Conservation (phyloP, 1,284 basidiomycete genomes). For the Anthracocystis setariae region DNA sequence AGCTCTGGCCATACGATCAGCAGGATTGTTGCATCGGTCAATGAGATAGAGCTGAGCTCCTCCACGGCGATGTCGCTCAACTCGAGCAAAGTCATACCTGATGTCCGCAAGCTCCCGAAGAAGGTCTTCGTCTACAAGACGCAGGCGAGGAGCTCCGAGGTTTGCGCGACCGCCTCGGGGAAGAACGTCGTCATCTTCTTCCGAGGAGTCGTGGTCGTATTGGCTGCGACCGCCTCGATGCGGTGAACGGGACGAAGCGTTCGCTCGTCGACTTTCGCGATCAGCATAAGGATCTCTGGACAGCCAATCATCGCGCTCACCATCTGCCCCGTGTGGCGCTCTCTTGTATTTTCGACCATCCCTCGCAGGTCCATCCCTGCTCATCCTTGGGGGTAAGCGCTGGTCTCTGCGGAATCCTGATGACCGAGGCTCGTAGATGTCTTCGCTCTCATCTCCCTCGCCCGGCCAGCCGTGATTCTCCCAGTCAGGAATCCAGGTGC, state of each 20-base stretch:
- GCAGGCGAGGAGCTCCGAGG: constrained; percentile 31
- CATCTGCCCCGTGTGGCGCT: constrained; percentile 7
- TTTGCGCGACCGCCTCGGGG: constrained; percentile 6
- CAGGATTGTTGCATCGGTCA: constrained; percentile 57
- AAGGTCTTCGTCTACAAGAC: constrained; percentile 59
- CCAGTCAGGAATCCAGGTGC: constrained; percentile 61
- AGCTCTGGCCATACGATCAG: constrained; percentile 51
- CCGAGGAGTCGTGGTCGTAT: constrained; percentile 35
- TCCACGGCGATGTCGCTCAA: constrained; percentile 43
- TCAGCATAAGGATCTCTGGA: constrained; percentile 38
- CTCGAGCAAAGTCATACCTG: constrained; percentile 44
- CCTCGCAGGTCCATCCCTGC: constrained; percentile 29
- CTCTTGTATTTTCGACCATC: constrained; percentile 26
- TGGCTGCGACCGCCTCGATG: constrained; percentile 19
- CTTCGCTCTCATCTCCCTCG: constrained; percentile 40
- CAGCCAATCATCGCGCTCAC: constrained; percentile 41
- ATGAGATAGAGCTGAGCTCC: constrained; percentile 61
- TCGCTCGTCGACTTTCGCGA: constrained; percentile 11
- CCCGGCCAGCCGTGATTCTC: constrained; percentile 60
- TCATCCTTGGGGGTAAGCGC: constrained; percentile 18
- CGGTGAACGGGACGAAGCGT: neutral
- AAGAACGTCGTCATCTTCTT: constrained; percentile 31
- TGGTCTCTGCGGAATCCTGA: constrained; percentile 25
- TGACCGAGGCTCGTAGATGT: constrained; percentile 10
- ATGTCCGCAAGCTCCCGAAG: constrained; percentile 60